Evolutionary conservation across 371 early-diverging fungal genomes (phyloP), one percentile per base, ranked within the genome.

Genomic region (Mucor circinelloides): DNA sequence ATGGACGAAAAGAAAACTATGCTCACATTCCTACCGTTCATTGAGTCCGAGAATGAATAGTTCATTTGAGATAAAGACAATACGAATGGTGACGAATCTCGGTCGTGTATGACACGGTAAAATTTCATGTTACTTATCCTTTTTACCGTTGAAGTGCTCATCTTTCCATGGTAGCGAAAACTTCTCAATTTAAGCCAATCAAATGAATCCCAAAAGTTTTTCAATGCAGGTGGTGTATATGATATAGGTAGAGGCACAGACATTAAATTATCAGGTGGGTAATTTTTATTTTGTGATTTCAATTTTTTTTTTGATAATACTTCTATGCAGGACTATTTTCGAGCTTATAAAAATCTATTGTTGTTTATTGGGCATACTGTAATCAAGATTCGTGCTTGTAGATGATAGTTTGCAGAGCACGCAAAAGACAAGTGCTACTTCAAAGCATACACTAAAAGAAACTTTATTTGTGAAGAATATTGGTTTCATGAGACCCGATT

Each of bases 171-270:
- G 52, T 27, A 52, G 61, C 61, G 28, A 61, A 61, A 61, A 25
- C n/a, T 21, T 61, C 61, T 61, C 61, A 21, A 61, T 61, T 48
- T 23, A 3, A 48, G 61, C 61, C 61, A 61, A 61, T 61, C 27
- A 52, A 27, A 15, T 6, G 0, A 25, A 13, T 13, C 13, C 13
- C 27, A 23, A 52, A 27, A 46, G 8, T 1, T 21, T 0, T 46
- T 46, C 17, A 27, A 60, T n/a, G 19, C 17, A 25, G 27, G 15
- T 12, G 3, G 44, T 7, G 21, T 0, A 46, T 46, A 19, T 46
- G 3, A 19, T 46, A 46, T 19, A 46, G 46, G 23, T 6, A 15
- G 19, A 46, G 46, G 9, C 46, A 21, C 19, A 21, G 46, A 21
- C 21, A 21, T 46, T 46, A 10, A 21, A 46, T 46, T 19, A 46